phyloP scores from a whole-genome alignment of 176 grass and related monocot species.

The Tillandsia leiboldiana region DNA sequence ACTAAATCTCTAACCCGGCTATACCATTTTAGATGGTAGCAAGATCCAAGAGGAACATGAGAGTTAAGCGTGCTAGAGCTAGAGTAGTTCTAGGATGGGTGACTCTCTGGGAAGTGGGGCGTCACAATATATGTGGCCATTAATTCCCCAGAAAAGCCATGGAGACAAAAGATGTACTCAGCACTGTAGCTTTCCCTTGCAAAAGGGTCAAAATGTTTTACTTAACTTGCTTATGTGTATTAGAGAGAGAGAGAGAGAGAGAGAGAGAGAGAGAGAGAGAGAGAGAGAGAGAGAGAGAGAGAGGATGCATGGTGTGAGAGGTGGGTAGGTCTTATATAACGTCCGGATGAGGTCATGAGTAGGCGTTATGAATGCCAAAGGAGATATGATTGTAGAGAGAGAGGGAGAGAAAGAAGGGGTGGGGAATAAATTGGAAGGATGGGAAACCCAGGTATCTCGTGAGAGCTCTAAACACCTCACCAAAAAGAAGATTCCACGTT shows the following conservation, averaged over 20 bases:
- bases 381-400: slow-evolving; percentile 10
- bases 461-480: slow-evolving; percentile 38
- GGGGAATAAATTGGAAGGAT: slow-evolving; percentile 2
- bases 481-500: slow-evolving; percentile 9
- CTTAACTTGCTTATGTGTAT: not conserved
- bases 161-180: not conserved
- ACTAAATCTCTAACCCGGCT: no score
- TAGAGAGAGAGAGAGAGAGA: not conserved
- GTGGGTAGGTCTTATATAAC: slow-evolving; percentile 11
- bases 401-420: slow-evolving; percentile 20
- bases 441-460: slow-evolving; percentile 40
- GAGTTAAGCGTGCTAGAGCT: no score
- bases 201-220: not conserved
- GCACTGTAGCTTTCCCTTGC: not conserved
- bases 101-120: no score
- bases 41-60: no score
- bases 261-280: not conserved
- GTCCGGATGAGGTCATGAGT: slow-evolving; percentile 46
- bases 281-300: not conserved
- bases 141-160: not conserved
- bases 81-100: no score
- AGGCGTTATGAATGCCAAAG: slow-evolving; percentile 33
- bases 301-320: slow-evolving; percentile 17
- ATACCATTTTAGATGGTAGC: no score
- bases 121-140: no score